Evolutionary conservation across 2,329 filamentous ascomycete genomes (phyloP), one percentile per base, ranked within the genome.

Genomic region (Fusarium dimerum): DNA sequence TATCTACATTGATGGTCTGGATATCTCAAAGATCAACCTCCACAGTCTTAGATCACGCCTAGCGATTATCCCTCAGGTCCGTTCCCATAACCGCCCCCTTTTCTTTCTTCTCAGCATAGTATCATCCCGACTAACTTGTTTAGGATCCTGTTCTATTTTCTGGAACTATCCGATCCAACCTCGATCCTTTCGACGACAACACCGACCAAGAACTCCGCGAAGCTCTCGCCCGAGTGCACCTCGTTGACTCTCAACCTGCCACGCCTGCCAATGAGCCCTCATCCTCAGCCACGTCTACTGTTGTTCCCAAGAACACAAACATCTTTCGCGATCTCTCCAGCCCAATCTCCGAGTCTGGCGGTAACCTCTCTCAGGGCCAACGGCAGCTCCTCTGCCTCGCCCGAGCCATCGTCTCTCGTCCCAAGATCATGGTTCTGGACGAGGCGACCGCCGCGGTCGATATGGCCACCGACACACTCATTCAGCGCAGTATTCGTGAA

Each of bases 81-180:
- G 67, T 49, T 6, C 9, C 29, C 13, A 15, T 18, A 15, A 36
- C n/a, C n/a, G n/a, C n/a, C n/a, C n/a, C n/a, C n/a, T n/a, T n/a
- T n/a, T 40, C 11, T 6, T 4, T 12, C 1, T 43, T 4, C 26
- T 6, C 3, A 41, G n/a, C 2, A 15, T 32, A 18, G n/a, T 15
- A 26, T 36, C 32, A 36, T 15, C 32, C 32, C 8, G 13, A 46
- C 59, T 64, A 47, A 65, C 47, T 34, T 40, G 5, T 12, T 45
- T 2, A 92, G 72, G 89, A 93, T 60, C 89, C 90, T 0, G 88
- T 92, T 1, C 78, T 94, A 7, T 93, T 94, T 72, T 89, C 86
- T 1, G 90, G 90, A 18, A 92, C 89, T 0, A 76, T 94, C 17
- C 80, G 89, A 40, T 84, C 80, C 41, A 93, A 93, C 63, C 78